Base-by-base conservation (phyloP, 208 protist genomes). In the Naegleria lovaniensis region DNA sequence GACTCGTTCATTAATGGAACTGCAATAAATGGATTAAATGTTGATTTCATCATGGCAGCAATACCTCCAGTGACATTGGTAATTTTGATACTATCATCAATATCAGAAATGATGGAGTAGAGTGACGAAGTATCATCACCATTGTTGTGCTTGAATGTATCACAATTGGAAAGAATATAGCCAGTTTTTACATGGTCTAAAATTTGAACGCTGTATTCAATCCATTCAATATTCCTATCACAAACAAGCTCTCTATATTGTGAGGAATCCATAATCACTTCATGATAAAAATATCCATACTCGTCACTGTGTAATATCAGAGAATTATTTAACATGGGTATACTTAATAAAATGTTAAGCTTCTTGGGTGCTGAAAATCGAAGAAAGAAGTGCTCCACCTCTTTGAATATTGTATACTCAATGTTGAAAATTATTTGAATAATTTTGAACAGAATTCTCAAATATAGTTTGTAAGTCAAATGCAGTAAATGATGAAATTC, bases 231-330 rank as follows among this genome's bases (percentile, higher is more conserved):
- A 15, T 67, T 67, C 19, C 22, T 67, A 19, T 67, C 55, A 67
- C 55, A 67, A 67, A 67, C 11, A 3, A 67, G 55, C 22, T 67
- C 55, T 13, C 19, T 67, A 19, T 67, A 67, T 4, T 29, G 4
- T 1, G 11, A 3, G 11, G 11, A 1, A 29, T 67, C 55, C 55
- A 67, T 67, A 29, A 29, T 13, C 3, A 67, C 22, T 67, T 67
- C 55, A 67, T 67, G 55, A 67, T 67, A 67, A 67, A 67, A 67
- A 67, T 67, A 67, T 67, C 55, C 55, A 67, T 67, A 67, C 55
- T 67, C 55, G 22, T 67, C 55, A 19, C 55, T 67, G 11, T 67
- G 11, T 15, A 67, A 29, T 29, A 29, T 19, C 11, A 67, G 22
- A 67, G 11, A 29, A 29, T 29, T 4, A 67, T 67, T 67, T 13